Evolutionary conservation across 73 alveolate species (phyloP).

Genomic region (Paramecium pentaurelia): DNA sequence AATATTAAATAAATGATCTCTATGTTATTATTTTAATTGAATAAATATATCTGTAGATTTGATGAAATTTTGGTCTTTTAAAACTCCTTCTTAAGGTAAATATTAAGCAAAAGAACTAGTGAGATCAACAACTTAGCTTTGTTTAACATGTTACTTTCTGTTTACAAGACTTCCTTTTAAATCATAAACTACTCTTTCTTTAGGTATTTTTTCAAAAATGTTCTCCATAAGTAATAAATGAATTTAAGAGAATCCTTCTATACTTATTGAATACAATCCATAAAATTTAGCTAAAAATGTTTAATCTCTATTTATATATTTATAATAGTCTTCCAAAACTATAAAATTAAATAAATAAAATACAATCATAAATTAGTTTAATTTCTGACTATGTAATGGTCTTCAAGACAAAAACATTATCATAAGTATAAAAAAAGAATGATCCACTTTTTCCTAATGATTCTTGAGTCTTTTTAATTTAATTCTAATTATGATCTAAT

Average conservation of each 20-base stretch:
- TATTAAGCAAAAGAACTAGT: neutral
- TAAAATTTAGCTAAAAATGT: neutral
- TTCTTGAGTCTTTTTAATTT: constrained; percentile 21
- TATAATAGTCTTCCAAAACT: neutral
- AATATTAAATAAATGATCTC: neutral
- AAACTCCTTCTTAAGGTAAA: neutral
- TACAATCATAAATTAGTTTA: neutral
- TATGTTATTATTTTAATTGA: neutral
- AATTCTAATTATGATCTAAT: neutral
- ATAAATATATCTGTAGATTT: constrained; percentile 6
- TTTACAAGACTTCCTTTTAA: constrained; percentile 20
- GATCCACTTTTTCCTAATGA: constrained; percentile 38
- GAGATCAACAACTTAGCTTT: neutral
- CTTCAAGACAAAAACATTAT: neutral
- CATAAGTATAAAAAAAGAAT: constrained; percentile 3
- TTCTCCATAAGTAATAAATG: constrained; percentile 23
- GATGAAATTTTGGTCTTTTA: neutral
- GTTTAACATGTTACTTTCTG: neutral
- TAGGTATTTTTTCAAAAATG: neutral
- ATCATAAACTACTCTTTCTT: neutral
- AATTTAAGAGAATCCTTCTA: neutral
- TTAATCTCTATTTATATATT: neutral
- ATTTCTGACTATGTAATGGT: constrained; percentile 1
- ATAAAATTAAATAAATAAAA: neutral
- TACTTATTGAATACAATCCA: neutral